A percentile compares a stretch with the other conserved stretches of the same genome.
These are phyloP conservation scores for Phyllosticta paracitricarpa DNA, from an alignment of 2,329 filamentous ascomycete genomes.

Conservation along the genomic window DNA sequence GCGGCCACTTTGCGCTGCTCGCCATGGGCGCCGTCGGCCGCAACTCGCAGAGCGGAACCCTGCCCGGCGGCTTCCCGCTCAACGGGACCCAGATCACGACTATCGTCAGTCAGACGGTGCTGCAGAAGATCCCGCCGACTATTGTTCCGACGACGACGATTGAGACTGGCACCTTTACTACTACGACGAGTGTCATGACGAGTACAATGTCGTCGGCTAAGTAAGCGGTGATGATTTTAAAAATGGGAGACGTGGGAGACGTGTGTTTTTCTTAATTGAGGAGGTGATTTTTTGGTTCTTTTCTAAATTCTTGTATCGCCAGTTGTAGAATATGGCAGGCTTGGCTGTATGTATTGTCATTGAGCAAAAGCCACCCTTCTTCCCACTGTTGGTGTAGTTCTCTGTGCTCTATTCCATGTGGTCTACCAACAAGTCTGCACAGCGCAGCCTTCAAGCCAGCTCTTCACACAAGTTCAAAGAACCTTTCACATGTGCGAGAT, in stretches of 20 bases:
- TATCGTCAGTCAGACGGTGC: neutral
- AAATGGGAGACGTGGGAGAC: neutral
- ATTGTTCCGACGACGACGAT: neutral
- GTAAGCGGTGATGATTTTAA: neutral
- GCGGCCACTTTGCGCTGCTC: constrained; percentile 12
- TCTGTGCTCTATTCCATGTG: too few species aligned
- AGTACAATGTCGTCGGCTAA: neutral
- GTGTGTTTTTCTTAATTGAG: too few species aligned
- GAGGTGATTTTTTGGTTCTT: too few species aligned
- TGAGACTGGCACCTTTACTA: neutral
- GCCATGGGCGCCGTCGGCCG: constrained; percentile 8
- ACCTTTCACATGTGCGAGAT: too few species aligned
- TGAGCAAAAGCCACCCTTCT: too few species aligned
- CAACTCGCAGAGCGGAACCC: neutral
- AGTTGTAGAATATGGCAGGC: too few species aligned
- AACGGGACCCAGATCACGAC: neutral
- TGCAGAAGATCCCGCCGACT: neutral
- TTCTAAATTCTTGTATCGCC: too few species aligned
- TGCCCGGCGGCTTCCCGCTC: neutral
- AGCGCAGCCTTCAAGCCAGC: too few species aligned
- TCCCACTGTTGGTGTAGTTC: too few species aligned
- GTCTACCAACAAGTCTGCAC: too few species aligned
- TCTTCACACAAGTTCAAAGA: too few species aligned
- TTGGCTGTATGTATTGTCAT: too few species aligned
- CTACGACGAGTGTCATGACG: neutral